Evolutionary conservation across 139 green algal species (phyloP).

Genomic region (Edaphochlamys debaryana): DNA sequence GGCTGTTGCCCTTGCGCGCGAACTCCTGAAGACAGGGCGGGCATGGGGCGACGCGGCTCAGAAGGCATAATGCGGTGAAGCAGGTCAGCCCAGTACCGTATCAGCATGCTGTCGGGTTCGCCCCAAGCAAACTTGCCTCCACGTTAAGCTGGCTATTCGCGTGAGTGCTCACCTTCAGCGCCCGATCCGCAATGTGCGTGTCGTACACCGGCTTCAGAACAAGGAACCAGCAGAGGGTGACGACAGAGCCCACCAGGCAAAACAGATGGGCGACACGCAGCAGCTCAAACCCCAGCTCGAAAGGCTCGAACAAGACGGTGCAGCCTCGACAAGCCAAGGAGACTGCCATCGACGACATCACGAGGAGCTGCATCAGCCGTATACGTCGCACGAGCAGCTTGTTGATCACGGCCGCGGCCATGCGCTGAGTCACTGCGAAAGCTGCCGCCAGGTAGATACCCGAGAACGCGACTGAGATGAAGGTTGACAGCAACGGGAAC

Average conservation of each 20-base stretch:
- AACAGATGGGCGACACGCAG: slow-evolving; percentile 52
- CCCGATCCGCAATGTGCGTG: slow-evolving; percentile 10
- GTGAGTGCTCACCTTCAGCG: too few relatives aligned
- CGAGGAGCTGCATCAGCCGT: background rate
- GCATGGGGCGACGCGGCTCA: too few relatives aligned
- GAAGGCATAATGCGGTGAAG: too few relatives aligned
- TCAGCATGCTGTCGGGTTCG: too few relatives aligned
- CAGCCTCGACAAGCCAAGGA: slow-evolving; percentile 45
- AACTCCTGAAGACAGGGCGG: too few relatives aligned
- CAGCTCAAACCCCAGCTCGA: slow-evolving; percentile 53
- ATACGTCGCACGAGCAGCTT: background rate
- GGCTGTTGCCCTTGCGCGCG: background rate
- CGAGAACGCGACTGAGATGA: slow-evolving; percentile 50
- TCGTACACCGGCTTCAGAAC: slow-evolving; percentile 57
- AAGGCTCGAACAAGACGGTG: slow-evolving; percentile 55
- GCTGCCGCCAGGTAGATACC: slow-evolving; percentile 49
- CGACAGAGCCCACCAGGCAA: slow-evolving; percentile 9
- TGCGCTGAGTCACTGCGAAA: slow-evolving; percentile 48
- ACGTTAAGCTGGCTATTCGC: too few relatives aligned
- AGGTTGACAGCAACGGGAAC: slow-evolving; percentile 63
- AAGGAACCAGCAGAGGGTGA: slow-evolving; percentile 44
- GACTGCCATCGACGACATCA: background rate
- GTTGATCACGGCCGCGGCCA: slow-evolving; percentile 41
- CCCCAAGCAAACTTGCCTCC: too few relatives aligned
- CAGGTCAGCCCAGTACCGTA: too few relatives aligned